Evolutionary conservation across 2,329 filamentous ascomycete species (phyloP), one percentile per base, ranked within the genome.

Genomic region (Aureobasidium sp.): DNA sequence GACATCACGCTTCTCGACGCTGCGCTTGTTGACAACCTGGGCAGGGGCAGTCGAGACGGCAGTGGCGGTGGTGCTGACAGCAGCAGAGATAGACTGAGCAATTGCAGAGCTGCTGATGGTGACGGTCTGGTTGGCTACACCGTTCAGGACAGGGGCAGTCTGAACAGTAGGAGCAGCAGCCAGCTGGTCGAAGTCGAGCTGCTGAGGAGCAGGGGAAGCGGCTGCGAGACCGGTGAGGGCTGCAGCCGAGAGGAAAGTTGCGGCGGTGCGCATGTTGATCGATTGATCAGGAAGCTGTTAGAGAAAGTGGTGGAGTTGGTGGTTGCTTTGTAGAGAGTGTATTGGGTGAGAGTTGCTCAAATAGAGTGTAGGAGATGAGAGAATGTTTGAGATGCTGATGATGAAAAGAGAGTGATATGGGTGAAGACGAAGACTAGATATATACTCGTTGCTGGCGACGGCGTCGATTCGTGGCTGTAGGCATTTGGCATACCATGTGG

Each of bases 121-220:
- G 31, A 66, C 60, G 14, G 59, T 56, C 44, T 67, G 63, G 44
- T 56, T 59, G 37, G 65, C 37, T 19, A 63, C 64, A 60, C 65
- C 65, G 33, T 65, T 64, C 49, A 58, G 29, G 45, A 65, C 47
- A 39, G 66, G 66, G 31, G 65, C 67, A 14, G 54, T 54, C 22
- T 66, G 65, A 31, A 64, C 63, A 29, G 63, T 57, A 40, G 66
- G 66, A 19, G 66, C 65, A 56, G 66, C 64, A 44, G 64, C 61
- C 27, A 68, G 63, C 35, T 64, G 64, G n/a, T 62, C 64, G 56
- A 65, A 64, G 60, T 68, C 64, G 58, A 68, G 47, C 61, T 67
- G 62, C 60, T 68, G 67, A n/a, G 61, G 63, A 42, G 61, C 57
- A 42, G 63, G 63, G 31, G 63, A 63, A 44, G 67, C 67, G 57